phyloP scores from a whole-genome alignment of 1,284 basidiomycete species.

The Rhodotorula sp. region DNA sequence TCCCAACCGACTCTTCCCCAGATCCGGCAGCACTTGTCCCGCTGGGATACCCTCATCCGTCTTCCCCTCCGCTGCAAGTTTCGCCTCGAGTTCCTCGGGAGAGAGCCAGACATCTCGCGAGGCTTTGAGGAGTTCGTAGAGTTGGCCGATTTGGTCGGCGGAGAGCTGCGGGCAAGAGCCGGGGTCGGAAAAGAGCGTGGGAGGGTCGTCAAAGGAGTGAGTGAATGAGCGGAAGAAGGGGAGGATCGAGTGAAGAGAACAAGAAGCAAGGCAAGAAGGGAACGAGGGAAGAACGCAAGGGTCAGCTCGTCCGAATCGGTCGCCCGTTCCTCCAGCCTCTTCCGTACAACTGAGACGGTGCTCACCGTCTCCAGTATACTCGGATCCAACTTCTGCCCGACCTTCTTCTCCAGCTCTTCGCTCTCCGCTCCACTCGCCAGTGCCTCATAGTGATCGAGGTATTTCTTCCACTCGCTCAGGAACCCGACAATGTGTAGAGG shows the following conservation, averaged over 20 bases:
- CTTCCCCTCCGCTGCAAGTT: conserved; percentile 4
- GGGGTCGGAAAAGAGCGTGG: too few relatives aligned
- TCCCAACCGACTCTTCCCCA: conserved; percentile 16
- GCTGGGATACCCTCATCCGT: conserved; percentile 21
- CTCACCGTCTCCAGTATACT: conserved; percentile 75
- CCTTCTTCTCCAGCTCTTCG: conserved; percentile 50
- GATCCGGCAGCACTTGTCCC: conserved; percentile 21
- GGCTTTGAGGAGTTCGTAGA: conserved; percentile 88
- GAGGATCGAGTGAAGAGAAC: not conserved
- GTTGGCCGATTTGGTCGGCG: conserved; percentile 82
- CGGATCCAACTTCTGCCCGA: conserved; percentile 69
- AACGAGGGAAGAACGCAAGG: not conserved
- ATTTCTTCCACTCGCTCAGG: conserved; percentile 86
- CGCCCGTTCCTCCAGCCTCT: too few relatives aligned
- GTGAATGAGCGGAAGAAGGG: not conserved
- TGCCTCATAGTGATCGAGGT: conserved; percentile 63
- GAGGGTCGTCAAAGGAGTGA: not conserved
- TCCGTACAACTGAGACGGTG: not conserved
- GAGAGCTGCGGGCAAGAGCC: conserved; percentile 70
- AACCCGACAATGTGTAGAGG: conserved; percentile 88
- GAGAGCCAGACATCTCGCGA: conserved; percentile 59
- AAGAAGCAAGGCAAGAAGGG: not conserved
- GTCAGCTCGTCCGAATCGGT: too few relatives aligned
- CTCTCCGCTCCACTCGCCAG: conserved; percentile 49
- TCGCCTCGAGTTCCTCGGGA: conserved; percentile 16